Percentiles rank a stretch among this genome's conserved stretches.
These are phyloP conservation scores for Fragaria ananassa DNA, from an alignment of 306 rosid genomes.

Conservation along the genomic window DNA sequence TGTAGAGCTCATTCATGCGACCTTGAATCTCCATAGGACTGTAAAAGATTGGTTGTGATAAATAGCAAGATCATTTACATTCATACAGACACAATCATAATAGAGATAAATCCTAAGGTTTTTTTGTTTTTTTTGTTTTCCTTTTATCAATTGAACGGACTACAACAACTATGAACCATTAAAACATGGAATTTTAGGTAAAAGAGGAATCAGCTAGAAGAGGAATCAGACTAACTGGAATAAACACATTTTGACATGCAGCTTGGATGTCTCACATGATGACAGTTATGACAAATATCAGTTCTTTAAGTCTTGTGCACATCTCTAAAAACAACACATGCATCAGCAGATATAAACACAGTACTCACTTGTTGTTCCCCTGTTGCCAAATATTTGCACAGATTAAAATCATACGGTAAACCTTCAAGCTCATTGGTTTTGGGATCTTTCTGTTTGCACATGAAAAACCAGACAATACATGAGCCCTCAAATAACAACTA, in stretches of 20 bases:
- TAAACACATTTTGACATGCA: not conserved
- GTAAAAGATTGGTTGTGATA: too few species aligned
- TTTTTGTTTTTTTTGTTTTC: too few species aligned
- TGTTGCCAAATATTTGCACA: conserved; percentile 88
- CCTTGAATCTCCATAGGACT: too few species aligned
- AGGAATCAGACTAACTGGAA: too few species aligned
- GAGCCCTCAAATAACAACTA: not conserved
- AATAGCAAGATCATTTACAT: too few species aligned
- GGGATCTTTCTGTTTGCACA: conserved; percentile 67
- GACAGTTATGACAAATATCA: conserved; percentile 14
- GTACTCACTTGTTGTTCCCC: conserved; percentile 87
- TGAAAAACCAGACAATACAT: conserved; percentile 31
- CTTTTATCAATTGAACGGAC: too few species aligned
- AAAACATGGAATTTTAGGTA: not conserved
- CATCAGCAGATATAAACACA: conserved; percentile 1
- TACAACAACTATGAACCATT: too few species aligned
- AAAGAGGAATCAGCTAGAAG: not conserved
- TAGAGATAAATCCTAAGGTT: too few species aligned
- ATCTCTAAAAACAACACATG: not conserved
- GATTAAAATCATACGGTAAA: conserved; percentile 69
- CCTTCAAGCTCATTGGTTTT: conserved; percentile 91
- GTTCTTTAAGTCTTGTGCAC: conserved; percentile 11
- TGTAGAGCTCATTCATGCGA: too few species aligned
- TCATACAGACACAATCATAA: too few species aligned
- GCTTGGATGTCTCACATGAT: not conserved